These are phyloP conservation scores for Alternaria sp. DNA, from an alignment of 2,329 filamentous ascomycete species.

Conservation along the genomic window DNA sequence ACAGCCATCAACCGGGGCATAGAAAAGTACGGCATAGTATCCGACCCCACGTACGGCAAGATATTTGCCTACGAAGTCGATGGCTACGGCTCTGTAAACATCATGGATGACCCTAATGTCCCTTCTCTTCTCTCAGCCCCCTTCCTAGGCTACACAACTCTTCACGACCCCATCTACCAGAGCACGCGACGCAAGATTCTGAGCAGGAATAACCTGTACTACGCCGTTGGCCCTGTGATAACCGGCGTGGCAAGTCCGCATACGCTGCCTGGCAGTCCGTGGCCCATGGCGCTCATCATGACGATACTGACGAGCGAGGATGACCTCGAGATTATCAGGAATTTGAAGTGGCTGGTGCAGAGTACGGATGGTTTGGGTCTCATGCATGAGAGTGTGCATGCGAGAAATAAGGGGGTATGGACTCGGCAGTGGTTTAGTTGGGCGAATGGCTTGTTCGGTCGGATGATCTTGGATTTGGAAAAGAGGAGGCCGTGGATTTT, in stretches of 20 bases:
- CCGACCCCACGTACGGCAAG: slow-evolving; percentile 43
- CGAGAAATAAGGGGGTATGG: slow-evolving; percentile 52
- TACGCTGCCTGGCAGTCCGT: slow-evolving; percentile 55
- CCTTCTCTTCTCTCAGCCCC: slow-evolving; percentile 72
- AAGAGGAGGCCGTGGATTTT: slow-evolving; percentile 54
- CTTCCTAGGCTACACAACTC: slow-evolving; percentile 64
- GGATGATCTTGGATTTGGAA: slow-evolving; percentile 57
- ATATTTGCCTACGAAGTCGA: slow-evolving; percentile 61
- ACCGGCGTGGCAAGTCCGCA: slow-evolving; percentile 59
- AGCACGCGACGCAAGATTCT: slow-evolving; percentile 57
- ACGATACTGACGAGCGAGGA: slow-evolving; percentile 58
- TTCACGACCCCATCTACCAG: slow-evolving; percentile 53
- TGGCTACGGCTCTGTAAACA: slow-evolving; percentile 58
- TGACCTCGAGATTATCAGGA: slow-evolving; percentile 55
- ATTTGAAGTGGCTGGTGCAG: slow-evolving; percentile 55
- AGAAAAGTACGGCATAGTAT: slow-evolving; percentile 53
- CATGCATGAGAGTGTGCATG: slow-evolving; percentile 61
- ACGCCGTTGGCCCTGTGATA: slow-evolving; percentile 56
- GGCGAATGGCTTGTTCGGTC: slow-evolving; percentile 62
- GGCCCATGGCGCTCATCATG: slow-evolving; percentile 62
- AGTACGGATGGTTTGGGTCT: slow-evolving; percentile 59
- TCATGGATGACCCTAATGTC: slow-evolving; percentile 78
- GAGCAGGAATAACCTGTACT: slow-evolving; percentile 58
- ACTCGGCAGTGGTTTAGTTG: slow-evolving; percentile 61
- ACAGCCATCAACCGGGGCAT: slow-evolving; percentile 55